phyloP scores from a whole-genome alignment of 2,329 filamentous ascomycete species.

The Dothideomycetes sp. region DNA sequence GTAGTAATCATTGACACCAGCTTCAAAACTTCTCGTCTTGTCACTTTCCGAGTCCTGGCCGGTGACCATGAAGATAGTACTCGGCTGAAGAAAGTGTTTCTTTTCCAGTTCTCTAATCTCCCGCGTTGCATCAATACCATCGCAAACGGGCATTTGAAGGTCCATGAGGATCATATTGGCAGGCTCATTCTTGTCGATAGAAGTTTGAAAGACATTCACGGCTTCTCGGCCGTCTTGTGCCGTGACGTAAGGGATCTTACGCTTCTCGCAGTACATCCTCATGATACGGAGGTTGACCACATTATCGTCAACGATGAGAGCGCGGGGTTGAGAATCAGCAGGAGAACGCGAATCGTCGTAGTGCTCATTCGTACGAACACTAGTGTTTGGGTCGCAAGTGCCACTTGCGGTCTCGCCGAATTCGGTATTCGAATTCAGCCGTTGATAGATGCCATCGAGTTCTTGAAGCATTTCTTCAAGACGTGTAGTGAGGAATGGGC shows the following conservation, averaged over 20 bases:
- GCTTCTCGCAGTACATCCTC: constrained; percentile 35
- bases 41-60: constrained; percentile 25
- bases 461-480: constrained; percentile 11
- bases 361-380: background rate
- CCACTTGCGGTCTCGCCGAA: constrained; percentile 5
- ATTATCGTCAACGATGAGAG: constrained; percentile 39
- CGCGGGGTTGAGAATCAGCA: constrained; percentile 11
- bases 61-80: constrained; percentile 27
- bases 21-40: constrained; percentile 22
- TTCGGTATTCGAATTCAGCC: constrained; percentile 2
- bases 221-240: constrained; percentile 36
- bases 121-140: constrained; percentile 28
- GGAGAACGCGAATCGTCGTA: background rate
- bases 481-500: constrained; percentile 17
- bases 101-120: constrained; percentile 28
- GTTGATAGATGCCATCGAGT: constrained; percentile 7
- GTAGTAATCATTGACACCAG: constrained; percentile 26
- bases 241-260: constrained; percentile 30
- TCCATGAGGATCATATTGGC: constrained; percentile 33
- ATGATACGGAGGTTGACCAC: constrained; percentile 38
- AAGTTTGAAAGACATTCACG: constrained; percentile 24
- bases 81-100: constrained; percentile 19
- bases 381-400: background rate
- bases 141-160: constrained; percentile 34
- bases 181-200: constrained; percentile 16